Evolutionary conservation across 345 rosid genomes (phyloP), one percentile per base, ranked within the genome.

Genomic region (Gossypium anomalum): DNA sequence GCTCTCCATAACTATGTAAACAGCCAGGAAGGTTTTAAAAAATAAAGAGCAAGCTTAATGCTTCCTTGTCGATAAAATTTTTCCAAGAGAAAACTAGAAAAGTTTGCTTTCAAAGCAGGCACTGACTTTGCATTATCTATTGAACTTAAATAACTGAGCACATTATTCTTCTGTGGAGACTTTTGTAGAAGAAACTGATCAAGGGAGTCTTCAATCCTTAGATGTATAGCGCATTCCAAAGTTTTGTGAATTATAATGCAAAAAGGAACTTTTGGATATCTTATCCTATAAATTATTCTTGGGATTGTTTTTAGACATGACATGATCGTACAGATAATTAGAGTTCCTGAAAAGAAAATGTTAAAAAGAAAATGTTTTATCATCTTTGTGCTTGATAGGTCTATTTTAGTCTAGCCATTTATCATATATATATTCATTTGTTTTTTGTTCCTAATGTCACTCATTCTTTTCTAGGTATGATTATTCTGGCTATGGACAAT

Each of bases 401-500:
- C 9, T 14, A 2, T 23, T 19, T 70, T 29, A 17, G n/a, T 34
- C 55, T 61, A 3, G 25, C 34, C 20, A n/a, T 71, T 74, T 55
- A 6, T 57, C 7, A 34, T 34, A 34, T 34, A 34, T 61, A 19
- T 53, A 6, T 59, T 63, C 52, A 25, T 48, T 27, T 77, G 73
- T 44, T 55, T 52, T 23, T 47, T 70, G 41, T 41, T 73, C 56
- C 71, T 80, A 69, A 81, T 67, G 43, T 74, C 29, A 23, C 14
- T 75, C 25, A 22, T 74, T 52, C 10, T 78, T 74, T 75, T 76
- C 5, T 83, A 94, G 98, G 83, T 92, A 92, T 69, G 98, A 94
- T 83, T 94, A 94, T 80, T 94, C 98, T 70, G 98, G 98, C 65
- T 94, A 94, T 72, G 98, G 98, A 78, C 97, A 85, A 71, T 94